Evolutionary conservation across 768 basidiomycete species (phyloP).

Genomic region (Naganishia randhawae): DNA sequence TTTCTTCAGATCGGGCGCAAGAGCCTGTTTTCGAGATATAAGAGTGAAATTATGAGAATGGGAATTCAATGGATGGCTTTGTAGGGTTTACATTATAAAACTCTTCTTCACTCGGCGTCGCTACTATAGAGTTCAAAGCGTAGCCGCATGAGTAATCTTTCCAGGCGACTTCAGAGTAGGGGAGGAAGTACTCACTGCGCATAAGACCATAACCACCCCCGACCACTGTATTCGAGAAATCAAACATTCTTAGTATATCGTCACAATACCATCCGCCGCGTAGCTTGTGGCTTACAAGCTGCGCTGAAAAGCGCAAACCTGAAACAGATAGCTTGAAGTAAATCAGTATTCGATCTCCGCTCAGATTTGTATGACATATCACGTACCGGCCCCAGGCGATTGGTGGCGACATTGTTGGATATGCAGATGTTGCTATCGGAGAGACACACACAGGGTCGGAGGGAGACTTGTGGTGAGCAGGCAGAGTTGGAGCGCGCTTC

Average conservation of each 20-base stretch:
- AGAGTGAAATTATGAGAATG: not conserved
- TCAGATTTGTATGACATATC: not conserved
- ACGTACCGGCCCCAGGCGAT: conserved; percentile 28
- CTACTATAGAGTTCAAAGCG: conserved; percentile 27
- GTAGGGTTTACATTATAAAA: conserved; percentile 43
- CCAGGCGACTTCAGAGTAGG: not conserved
- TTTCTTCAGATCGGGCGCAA: conserved; percentile 47
- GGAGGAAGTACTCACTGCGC: conserved; percentile 34
- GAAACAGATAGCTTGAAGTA: not conserved
- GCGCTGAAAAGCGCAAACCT: conserved; percentile 27
- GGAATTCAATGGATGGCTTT: not conserved
- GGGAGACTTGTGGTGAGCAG: not conserved
- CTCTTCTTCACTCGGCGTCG: conserved; percentile 46
- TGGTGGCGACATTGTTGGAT: conserved; percentile 22
- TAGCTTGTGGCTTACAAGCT: conserved; percentile 14
- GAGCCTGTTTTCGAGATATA: conserved; percentile 31
- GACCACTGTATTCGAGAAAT: conserved; percentile 27
- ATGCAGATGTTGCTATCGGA: too few relatives aligned
- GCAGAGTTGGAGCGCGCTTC: not conserved
- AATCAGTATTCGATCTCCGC: not conserved
- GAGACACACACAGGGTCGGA: too few relatives aligned
- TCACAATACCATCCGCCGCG: not conserved
- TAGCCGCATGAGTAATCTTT: conserved; percentile 1
- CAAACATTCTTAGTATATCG: not conserved
- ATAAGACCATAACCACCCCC: conserved; percentile 43